Percentiles rank a stretch among this genome's conserved stretches.
These are phyloP conservation scores for Spergularia marina DNA, from an alignment of 148 eudicot species.

Conservation along the genomic window DNA sequence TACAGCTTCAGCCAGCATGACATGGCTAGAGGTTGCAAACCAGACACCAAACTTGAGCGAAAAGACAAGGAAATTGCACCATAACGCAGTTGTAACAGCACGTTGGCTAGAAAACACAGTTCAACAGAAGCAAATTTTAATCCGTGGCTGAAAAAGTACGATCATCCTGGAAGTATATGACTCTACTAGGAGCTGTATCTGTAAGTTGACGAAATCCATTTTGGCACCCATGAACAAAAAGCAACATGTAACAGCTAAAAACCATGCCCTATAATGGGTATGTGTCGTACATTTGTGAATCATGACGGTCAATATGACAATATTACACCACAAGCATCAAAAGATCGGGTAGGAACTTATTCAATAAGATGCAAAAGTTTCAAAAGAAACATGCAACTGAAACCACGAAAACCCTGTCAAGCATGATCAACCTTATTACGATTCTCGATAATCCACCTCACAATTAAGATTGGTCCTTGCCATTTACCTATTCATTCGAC, in stretches of 20 bases:
- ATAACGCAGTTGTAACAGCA: constrained; percentile 89
- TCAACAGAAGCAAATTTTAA: constrained; percentile 3
- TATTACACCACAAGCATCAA: neutral
- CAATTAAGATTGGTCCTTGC: neutral
- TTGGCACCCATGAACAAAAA: neutral
- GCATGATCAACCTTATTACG: neutral
- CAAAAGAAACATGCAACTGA: neutral
- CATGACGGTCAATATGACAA: neutral
- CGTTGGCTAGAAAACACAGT: constrained; percentile 54
- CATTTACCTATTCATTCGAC: no score
- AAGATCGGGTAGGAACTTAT: neutral
- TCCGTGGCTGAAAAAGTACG: neutral
- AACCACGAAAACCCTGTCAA: neutral
- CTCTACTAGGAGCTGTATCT: neutral
- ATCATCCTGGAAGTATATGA: neutral
- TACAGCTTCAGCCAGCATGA: constrained; percentile 88
- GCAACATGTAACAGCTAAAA: neutral
- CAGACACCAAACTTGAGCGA: constrained; percentile 97
- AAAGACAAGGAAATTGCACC: constrained; percentile 96
- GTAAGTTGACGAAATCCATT: neutral
- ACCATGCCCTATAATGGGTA: neutral
- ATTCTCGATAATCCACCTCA: neutral
- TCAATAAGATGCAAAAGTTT: neutral
- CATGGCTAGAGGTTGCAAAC: constrained; percentile 87
- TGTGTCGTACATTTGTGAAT: no score